Evolutionary conservation across 345 rosid species (phyloP), one percentile per base, ranked within the genome.

Genomic region (Eucalyptus sp.): DNA sequence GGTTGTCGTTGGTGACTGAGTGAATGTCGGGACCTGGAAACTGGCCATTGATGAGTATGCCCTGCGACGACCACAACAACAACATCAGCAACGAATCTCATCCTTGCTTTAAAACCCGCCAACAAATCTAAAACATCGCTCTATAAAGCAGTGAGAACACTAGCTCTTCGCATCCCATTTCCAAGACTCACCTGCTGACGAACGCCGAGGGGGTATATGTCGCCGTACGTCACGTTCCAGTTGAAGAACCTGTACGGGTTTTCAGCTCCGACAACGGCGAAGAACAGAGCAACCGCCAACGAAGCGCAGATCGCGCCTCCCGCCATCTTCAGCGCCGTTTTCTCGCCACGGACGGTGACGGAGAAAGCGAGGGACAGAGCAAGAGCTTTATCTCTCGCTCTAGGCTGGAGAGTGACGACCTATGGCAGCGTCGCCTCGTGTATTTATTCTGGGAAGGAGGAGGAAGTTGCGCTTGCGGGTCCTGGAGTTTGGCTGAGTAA

Each of bases 11-110:
- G 62, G 94, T 93, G 49, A 92, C 90, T 41, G 89, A 92, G 86
- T 92, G 92, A 37, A 93, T 91, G 22, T 93, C 93, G 17, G 95
- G 95, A 71, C 95, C 95, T 43, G 95, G 95, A 83, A 93, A 93
- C 91, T 92, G 94, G 62, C 95, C 94, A 88, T 93, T 93, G 60
- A 93, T 93, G 91, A 93, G 87, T 50, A 93, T 93, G 37, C 95
- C 95, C 95, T 93, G 93, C 91, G 87, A 41, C 49, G 12, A 62
- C 80, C 15, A 29, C 48, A n/a, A n/a, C 85, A 11, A 22, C 76
- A 48, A 64, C 68, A 24, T 25, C 48, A 68, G 50, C 12, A 31
- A 76, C 83, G 48, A 20, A 76, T 10, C 83, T 76, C 83, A 20
- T 76, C 24, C 48, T 68, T 8, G 83, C 83, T 37, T 37, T 11